Conservation (phyloP, 2,329 filamentous ascomycete species). For the Fusarium pseudoanthophilum region DNA sequence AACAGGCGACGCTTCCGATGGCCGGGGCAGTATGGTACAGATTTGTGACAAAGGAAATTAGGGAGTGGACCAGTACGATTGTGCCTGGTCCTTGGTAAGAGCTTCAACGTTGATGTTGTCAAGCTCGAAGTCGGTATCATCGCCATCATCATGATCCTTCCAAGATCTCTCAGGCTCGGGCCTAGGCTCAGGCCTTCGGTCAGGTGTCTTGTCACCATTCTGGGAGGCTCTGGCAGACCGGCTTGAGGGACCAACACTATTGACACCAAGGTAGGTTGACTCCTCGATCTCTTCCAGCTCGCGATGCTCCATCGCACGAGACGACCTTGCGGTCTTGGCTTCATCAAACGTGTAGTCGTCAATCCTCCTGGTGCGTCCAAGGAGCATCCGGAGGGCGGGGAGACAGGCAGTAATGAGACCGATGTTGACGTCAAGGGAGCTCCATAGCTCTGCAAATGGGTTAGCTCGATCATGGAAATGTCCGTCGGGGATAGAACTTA, state of each 20-base stretch:
- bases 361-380: constrained; percentile 7
- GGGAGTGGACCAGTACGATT: constrained; percentile 26
- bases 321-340: constrained; percentile 18
- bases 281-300: constrained; percentile 28
- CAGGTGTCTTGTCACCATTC: not conserved
- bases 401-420: constrained; percentile 32
- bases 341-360: constrained; percentile 22
- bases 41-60: not conserved
- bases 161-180: constrained; percentile 1
- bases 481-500: not conserved
- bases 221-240: not conserved
- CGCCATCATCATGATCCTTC: constrained; percentile 17
- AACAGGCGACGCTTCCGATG: not conserved
- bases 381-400: constrained; percentile 19
- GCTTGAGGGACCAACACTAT: constrained; percentile 5
- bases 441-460: constrained; percentile 27
- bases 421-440: constrained; percentile 31
- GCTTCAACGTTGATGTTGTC: constrained; percentile 28
- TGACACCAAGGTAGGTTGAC: constrained; percentile 15
- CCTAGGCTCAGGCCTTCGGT: not conserved
- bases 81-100: constrained; percentile 19
- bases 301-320: constrained; percentile 10
- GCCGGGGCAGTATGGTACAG: not conserved
- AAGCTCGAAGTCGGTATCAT: constrained; percentile 10
- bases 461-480: not conserved